Percentiles rank a stretch among this genome's conserved stretches.
Evolutionary conservation across 176 grass and related monocot genomes (phyloP).

Genomic region (Pontederia paniculata): DNA sequence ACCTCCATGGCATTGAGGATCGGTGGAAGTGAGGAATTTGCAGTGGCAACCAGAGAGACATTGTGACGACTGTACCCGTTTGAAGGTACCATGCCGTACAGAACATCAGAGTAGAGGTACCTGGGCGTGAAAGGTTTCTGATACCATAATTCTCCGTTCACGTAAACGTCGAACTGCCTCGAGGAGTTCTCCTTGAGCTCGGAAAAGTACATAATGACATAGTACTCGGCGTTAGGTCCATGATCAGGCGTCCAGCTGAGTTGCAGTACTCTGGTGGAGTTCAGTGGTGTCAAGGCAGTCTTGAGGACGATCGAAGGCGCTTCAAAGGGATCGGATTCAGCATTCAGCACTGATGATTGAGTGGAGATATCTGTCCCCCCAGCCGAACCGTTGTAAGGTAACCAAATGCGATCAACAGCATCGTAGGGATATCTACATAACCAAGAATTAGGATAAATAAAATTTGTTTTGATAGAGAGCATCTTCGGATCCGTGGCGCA

Average conservation of each 20-base stretch:
- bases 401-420: conserved; percentile 32
- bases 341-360: background rate
- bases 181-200: conserved; percentile 20
- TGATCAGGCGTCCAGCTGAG: background rate
- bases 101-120: conserved; percentile 2
- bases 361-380: conserved; percentile 10
- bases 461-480: too few species aligned
- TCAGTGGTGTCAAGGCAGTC: conserved; percentile 27
- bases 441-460: too few species aligned
- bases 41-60: conserved; percentile 29
- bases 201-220: conserved; percentile 18
- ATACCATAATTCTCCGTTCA: conserved; percentile 19
- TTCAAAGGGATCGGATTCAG: background rate
- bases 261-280: conserved; percentile 23
- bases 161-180: conserved; percentile 25
- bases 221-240: conserved; percentile 14
- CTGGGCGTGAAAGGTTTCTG: conserved; percentile 1
- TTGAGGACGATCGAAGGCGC: conserved; percentile 29
- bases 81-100: background rate
- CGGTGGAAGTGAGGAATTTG: conserved; percentile 39
- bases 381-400: background rate
- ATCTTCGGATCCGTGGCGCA: conserved; percentile 99
- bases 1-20: conserved; percentile 41
- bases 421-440: conserved; percentile 56
- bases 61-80: background rate